These are phyloP conservation scores for Hortiboletus flavorubellus DNA, from an alignment of 768 basidiomycete species.

Conservation along the genomic window DNA sequence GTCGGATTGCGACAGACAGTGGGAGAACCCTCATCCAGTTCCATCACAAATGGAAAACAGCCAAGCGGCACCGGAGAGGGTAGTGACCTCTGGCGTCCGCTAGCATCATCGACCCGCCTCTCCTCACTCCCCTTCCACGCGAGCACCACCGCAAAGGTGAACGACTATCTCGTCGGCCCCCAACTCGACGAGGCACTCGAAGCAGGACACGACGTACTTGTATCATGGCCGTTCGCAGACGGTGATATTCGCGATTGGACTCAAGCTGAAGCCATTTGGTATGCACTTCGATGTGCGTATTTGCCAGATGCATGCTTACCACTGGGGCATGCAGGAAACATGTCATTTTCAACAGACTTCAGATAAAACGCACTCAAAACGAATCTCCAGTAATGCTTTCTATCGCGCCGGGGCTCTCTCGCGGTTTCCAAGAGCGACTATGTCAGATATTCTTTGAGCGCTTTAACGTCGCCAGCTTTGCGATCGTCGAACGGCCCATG, in stretches of 20 bases:
- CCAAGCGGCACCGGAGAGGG: slow-evolving; percentile 14
- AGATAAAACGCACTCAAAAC: slow-evolving; percentile 78
- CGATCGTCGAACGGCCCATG: slow-evolving; percentile 78
- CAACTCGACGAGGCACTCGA: slow-evolving; percentile 79
- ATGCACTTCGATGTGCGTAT: slow-evolving; percentile 3
- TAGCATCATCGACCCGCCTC: slow-evolving; percentile 45
- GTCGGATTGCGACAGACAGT: slow-evolving; percentile 61
- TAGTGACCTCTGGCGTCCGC: slow-evolving; percentile 29
- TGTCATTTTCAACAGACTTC: slow-evolving; percentile 69
- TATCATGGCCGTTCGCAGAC: slow-evolving; percentile 82
- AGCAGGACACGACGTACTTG: slow-evolving; percentile 64
- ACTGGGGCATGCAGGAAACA: slow-evolving; percentile 62
- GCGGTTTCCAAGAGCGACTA: slow-evolving; percentile 64
- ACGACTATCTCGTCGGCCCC: slow-evolving; percentile 79
- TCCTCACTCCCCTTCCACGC: slow-evolving; percentile 45
- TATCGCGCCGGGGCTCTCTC: slow-evolving; percentile 60
- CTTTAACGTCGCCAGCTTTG: slow-evolving; percentile 84
- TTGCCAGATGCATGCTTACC: slow-evolving; percentile 4
- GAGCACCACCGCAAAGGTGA: slow-evolving; percentile 49
- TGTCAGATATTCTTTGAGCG: slow-evolving; percentile 90
- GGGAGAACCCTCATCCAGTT: slow-evolving; percentile 30
- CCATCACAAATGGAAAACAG: slow-evolving; percentile 22
- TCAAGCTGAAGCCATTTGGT: slow-evolving; percentile 91
- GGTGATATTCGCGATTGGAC: slow-evolving; percentile 73
- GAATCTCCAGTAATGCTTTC: slow-evolving; percentile 84